Evolutionary conservation across 768 basidiomycete species (phyloP), one percentile per base, ranked within the genome.

Genomic region (Porpolomopsis calyptriformis): DNA sequence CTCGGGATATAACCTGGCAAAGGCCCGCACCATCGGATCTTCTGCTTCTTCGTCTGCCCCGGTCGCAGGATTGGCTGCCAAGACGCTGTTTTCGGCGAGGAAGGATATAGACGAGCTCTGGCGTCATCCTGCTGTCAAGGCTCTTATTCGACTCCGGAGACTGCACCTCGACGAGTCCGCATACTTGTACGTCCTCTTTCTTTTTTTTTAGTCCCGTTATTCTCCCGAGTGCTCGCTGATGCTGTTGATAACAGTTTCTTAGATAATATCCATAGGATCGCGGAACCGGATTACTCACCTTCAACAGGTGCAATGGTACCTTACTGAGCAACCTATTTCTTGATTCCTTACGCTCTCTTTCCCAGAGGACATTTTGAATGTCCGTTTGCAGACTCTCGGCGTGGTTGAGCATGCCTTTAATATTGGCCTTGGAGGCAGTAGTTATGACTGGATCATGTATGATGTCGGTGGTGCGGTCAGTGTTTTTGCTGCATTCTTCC

Each of bases 391-490:
- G 64, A 88, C 86, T 0, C 63, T 89, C 10, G 86, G 86, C 2
- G 79, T 89, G 18, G 76, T 80, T 47, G 85, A 89, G 53, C 83
- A 87, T 57, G 68, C 74, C 1, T 85, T 86, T 58, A 73, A 79
- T 46, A 76, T 87, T 48, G 70, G 71, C 48, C 72, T 79, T 50
- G 76, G 73, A 33, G 79, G 80, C 2, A 70, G 67, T 46, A 69
- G 69, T 35, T 84, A 82, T 56, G 74, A 79, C 44, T 89, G 86
- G 85, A 74, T 78, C 47, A 66, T 89, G 46, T 90, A 82, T 58
- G 87, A 90, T 58, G 86, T 90, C 29, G 85, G 86, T 33, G 87
- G 87, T 38, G 82, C 83, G 43, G 82, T 87, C 57, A 59, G 82
- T 70, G 38, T 38, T 40, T 35, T 45, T n/a, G 19, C 52, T 23